Conservation (phyloP, 202 grass and related monocot species). For the Setaria italica region DNA sequence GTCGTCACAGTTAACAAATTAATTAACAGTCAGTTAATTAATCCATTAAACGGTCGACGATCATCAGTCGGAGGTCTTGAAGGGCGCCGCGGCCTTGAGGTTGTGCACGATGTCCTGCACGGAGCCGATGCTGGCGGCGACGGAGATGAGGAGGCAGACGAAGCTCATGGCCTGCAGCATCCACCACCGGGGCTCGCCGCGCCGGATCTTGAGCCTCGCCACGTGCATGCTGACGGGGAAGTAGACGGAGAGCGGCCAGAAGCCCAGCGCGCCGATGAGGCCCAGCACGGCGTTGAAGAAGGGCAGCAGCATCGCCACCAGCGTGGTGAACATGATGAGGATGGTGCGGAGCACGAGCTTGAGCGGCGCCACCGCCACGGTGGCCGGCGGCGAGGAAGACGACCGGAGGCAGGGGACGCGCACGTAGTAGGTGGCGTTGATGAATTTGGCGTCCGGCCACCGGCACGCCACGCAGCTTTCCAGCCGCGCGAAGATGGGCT, state of each 20-base stretch:
- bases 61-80: conserved; percentile 65
- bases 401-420: conserved; percentile 32
- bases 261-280: conserved; percentile 83
- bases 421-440: conserved; percentile 76
- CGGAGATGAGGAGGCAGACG: conserved; percentile 82
- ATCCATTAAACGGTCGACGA: neutral
- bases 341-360: conserved; percentile 80
- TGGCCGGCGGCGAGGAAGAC: neutral
- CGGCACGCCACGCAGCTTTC: conserved; percentile 68
- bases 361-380: conserved; percentile 62
- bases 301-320: conserved; percentile 82
- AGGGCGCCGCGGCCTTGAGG: conserved; percentile 72
- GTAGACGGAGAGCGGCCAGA: conserved; percentile 97
- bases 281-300: conserved; percentile 96
- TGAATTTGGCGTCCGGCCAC: conserved; percentile 88
- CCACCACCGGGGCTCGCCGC: conserved; percentile 65
- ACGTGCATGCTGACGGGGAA: conserved; percentile 94
- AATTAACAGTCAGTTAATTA: conserved; percentile 31
- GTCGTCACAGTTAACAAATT: conserved; percentile 6
- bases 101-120: conserved; percentile 95
- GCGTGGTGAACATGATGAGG: conserved; percentile 89
- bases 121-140: conserved; percentile 81
- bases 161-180: conserved; percentile 88
- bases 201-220: conserved; percentile 59
- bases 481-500: conserved; percentile 86